These are phyloP conservation scores for Gossypium australe DNA, from an alignment of 345 rosid species.

Conservation along the genomic window DNA sequence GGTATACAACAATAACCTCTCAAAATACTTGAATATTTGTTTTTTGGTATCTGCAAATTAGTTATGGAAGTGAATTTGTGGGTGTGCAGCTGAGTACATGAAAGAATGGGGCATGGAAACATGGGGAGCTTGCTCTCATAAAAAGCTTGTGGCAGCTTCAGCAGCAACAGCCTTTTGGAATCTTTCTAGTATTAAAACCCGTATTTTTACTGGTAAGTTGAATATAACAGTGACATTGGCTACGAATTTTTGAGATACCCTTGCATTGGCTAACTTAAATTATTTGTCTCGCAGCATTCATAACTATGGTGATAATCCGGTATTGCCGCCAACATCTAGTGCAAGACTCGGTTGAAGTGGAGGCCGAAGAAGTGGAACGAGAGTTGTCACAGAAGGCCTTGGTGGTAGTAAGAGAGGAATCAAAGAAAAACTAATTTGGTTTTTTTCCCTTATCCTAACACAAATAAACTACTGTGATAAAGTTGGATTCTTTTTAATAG, in stretches of 20 bases:
- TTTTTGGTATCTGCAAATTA: background rate
- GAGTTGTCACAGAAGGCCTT: conserved; percentile 36
- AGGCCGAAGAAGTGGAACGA: conserved; percentile 23
- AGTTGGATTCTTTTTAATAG: background rate
- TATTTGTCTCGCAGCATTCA: conserved; percentile 52
- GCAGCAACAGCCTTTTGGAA: conserved; percentile 82
- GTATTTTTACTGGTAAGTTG: conserved; percentile 61
- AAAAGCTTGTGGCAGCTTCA: conserved; percentile 78
- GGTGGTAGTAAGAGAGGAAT: conserved; percentile 23
- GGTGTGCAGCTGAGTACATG: conserved; percentile 44
- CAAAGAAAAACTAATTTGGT: conserved; percentile 1
- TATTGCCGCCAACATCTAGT: conserved; percentile 50
- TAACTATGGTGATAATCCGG: conserved; percentile 60
- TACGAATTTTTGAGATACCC: background rate
- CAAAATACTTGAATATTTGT: conserved; percentile 3
- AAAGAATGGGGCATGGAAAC: conserved; percentile 44
- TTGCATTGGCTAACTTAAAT: background rate
- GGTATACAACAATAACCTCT: conserved; percentile 27
- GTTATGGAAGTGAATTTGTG: conserved; percentile 13
- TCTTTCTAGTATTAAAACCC: conserved; percentile 69
- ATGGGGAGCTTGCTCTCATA: conserved; percentile 74
- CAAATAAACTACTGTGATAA: background rate
- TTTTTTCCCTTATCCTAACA: background rate
- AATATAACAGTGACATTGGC: background rate
- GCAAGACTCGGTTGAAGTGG: conserved; percentile 31